A percentile compares a stretch with the other conserved stretches of the same genome.
Evolutionary conservation across 495 filamentous ascomycete species (phyloP).

Genomic region (Penicillium maclennaniae): DNA sequence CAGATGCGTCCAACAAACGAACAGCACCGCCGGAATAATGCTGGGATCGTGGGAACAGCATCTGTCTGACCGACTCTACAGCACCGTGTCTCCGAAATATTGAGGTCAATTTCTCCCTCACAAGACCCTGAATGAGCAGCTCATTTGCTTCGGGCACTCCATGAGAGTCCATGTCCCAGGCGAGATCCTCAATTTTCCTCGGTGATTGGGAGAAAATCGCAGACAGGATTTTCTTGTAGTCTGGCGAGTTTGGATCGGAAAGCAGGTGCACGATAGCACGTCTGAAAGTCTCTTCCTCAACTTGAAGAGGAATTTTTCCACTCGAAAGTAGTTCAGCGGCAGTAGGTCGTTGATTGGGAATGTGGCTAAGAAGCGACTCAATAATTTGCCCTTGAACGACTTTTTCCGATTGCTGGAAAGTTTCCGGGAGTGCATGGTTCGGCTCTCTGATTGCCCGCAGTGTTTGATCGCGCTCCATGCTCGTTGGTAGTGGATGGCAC

Average conservation of each 20-base stretch:
- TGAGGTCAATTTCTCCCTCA: conserved; percentile 68
- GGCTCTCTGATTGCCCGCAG: conserved; percentile 66
- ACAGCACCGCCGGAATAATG: conserved; percentile 72
- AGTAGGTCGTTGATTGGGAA: conserved; percentile 76
- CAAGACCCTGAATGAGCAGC: conserved; percentile 66
- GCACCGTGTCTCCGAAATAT: conserved; percentile 93
- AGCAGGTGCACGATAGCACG: conserved; percentile 71
- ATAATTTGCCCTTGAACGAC: conserved; percentile 71
- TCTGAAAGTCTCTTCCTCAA: conserved; percentile 87
- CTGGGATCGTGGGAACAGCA: conserved; percentile 74
- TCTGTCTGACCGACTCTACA: conserved; percentile 69
- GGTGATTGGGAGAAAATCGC: conserved; percentile 73
- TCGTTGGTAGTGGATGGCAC: conserved; percentile 75
- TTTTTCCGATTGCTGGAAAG: conserved; percentile 74
- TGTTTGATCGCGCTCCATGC: conserved; percentile 83
- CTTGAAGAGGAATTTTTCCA: conserved; percentile 81
- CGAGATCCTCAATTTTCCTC: conserved; percentile 75
- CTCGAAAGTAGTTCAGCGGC: conserved; percentile 80
- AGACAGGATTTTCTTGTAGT: conserved; percentile 83
- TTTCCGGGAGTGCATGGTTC: conserved; percentile 62
- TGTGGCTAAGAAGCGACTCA: conserved; percentile 73
- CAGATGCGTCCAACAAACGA: conserved; percentile 74
- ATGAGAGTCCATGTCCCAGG: conserved; percentile 72
- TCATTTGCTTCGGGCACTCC: conserved; percentile 55
- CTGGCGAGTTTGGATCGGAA: conserved; percentile 76